Evolutionary conservation across 345 rosid species (phyloP).

Genomic region (Eucalyptus sp.): DNA sequence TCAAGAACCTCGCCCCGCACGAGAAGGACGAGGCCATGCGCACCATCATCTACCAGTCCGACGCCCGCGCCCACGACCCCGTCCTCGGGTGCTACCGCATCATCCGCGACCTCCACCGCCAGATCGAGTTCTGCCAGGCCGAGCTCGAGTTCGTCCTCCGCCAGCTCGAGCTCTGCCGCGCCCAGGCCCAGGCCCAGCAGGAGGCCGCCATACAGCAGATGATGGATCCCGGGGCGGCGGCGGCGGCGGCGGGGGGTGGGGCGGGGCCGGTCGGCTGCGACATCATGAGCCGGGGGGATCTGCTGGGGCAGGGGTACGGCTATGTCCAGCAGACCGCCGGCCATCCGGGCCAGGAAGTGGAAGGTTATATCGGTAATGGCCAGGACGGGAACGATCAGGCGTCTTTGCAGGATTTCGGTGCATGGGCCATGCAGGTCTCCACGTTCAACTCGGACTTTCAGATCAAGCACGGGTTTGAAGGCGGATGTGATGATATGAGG

Average conservation of each 20-base stretch:
- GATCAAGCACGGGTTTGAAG: constrained; percentile 13
- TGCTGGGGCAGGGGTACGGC: neutral
- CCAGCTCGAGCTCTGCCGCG: constrained; percentile 48
- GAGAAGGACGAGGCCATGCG: constrained; percentile 83
- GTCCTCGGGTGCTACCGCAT: constrained; percentile 72
- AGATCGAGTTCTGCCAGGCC: constrained; percentile 52
- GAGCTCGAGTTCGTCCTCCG: constrained; percentile 76
- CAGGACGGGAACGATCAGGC: neutral
- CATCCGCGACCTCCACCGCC: constrained; percentile 50
- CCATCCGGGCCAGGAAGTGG: neutral
- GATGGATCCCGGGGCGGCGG: neutral
- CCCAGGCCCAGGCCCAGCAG: constrained; percentile 5
- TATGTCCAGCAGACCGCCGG: neutral
- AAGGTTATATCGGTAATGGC: neutral
- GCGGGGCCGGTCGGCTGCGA: constrained; percentile 7
- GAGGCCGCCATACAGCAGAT: neutral
- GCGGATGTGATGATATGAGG: constrained; percentile 22
- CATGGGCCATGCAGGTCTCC: constrained; percentile 10
- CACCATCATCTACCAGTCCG: constrained; percentile 77
- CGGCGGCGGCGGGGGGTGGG: neutral
- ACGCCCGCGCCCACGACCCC: constrained; percentile 80
- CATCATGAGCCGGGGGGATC: neutral
- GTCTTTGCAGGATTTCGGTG: neutral
- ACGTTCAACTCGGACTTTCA: neutral
- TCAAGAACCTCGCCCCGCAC: constrained; percentile 43